Conservation (phyloP, 2,329 filamentous ascomycete species). For the Botrytis medusae region DNA sequence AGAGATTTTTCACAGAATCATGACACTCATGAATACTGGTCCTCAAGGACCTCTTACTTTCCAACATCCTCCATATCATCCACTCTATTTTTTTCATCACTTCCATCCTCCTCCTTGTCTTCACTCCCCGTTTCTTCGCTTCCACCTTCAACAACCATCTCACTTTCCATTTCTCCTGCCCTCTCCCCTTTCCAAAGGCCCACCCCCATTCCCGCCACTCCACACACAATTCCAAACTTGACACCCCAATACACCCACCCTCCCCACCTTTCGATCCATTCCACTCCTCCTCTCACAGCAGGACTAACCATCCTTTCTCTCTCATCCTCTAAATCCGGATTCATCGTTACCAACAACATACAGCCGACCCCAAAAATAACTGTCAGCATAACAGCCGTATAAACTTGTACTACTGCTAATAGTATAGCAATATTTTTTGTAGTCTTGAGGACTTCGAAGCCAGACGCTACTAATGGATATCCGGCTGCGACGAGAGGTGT, state of each 20-base stretch:
- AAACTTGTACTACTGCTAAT: background rate
- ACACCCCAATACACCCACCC: background rate
- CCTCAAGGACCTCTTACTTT: background rate
- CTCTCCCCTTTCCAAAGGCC: background rate
- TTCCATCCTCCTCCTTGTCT: background rate
- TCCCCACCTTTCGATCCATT: background rate
- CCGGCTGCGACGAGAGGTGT: background rate
- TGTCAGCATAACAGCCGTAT: slow-evolving; percentile 1
- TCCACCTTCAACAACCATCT: background rate
- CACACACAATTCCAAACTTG: background rate
- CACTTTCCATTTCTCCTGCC: background rate
- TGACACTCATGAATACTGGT: background rate
- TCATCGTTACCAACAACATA: background rate
- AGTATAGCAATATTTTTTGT: background rate
- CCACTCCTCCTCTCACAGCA: background rate
- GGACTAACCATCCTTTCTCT: background rate
- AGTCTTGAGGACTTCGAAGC: background rate
- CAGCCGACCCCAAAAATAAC: background rate
- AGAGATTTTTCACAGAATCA: background rate
- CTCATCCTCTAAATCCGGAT: background rate
- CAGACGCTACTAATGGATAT: background rate
- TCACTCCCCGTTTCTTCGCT: background rate
- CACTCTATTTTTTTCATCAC: background rate
- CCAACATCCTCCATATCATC: background rate
- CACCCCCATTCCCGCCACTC: background rate